phyloP scores from a whole-genome alignment of 495 filamentous ascomycete species.

The Penicillium simplicissimum region DNA sequence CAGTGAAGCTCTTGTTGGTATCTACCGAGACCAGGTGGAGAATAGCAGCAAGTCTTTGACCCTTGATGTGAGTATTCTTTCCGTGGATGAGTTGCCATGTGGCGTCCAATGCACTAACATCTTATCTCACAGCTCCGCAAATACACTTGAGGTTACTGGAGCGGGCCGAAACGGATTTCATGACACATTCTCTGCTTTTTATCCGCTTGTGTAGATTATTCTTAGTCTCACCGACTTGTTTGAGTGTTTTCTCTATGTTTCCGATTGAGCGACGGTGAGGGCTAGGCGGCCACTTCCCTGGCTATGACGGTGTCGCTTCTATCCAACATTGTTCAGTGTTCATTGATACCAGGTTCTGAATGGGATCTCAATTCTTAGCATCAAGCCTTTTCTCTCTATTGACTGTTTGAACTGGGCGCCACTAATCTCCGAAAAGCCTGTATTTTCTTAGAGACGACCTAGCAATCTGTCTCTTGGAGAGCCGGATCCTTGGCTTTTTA shows the following conservation, averaged over 20 bases:
- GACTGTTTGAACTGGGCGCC: too few species aligned
- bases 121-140: constrained; percentile 42
- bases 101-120: neutral
- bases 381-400: too few species aligned
- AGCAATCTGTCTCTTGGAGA: too few species aligned
- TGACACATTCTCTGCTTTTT: constrained; percentile 23
- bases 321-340: constrained; percentile 11
- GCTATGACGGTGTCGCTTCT: constrained; percentile 3
- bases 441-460: too few species aligned
- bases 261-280: neutral
- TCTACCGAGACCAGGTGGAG: constrained; percentile 90
- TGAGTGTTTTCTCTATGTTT: constrained; percentile 11
- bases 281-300: neutral
- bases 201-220: constrained; percentile 34
- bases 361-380: too few species aligned
- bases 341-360: constrained; percentile 23
- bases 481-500: too few species aligned
- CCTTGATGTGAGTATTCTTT: constrained; percentile 75
- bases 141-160: constrained; percentile 37
- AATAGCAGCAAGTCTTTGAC: constrained; percentile 89
- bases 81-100: neutral
- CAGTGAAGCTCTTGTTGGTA: constrained; percentile 89
- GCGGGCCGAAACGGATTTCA: constrained; percentile 16
- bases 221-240: constrained; percentile 3
- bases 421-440: too few species aligned